These are phyloP conservation scores for Entomortierella parvispora DNA, from an alignment of 192 early-diverging fungal genomes.

Conservation along the genomic window DNA sequence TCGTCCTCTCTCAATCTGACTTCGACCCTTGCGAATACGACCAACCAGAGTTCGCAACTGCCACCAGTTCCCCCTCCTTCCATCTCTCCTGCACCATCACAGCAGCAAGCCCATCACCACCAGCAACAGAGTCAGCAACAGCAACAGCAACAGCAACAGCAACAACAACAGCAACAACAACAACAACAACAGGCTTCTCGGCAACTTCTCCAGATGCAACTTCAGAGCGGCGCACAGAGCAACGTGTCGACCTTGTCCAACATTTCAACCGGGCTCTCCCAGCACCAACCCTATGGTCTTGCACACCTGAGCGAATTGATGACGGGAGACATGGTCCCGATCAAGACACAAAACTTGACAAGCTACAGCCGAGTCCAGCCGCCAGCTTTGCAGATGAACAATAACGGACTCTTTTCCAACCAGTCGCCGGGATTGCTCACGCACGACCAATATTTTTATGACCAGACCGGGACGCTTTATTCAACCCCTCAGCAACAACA, in stretches of 20 bases:
- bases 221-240: no score
- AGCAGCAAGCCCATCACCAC: not conserved
- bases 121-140: not conserved
- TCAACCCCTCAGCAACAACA: constrained; percentile 2
- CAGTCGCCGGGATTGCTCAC: no score
- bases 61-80: not conserved
- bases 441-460: constrained; percentile 13
- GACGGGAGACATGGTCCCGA: constrained; percentile 17
- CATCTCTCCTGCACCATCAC: not conserved
- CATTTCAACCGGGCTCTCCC: constrained; percentile 2
- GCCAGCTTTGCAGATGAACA: no score
- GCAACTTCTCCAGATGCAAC: no score
- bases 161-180: not conserved
- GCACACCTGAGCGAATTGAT: constrained; percentile 31
- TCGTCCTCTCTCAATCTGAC: no score
- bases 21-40: no score
- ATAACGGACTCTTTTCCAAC: no score
- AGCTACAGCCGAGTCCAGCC: not conserved
- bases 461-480: constrained; percentile 17
- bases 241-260: no score
- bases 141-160: not conserved
- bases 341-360: constrained; percentile 2
- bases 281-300: constrained; percentile 15
- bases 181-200: not conserved
- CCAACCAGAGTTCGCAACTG: no score